These are phyloP conservation scores for Ganoderma resinaceum DNA, from an alignment of 1,284 basidiomycete species.

Conservation along the genomic window DNA sequence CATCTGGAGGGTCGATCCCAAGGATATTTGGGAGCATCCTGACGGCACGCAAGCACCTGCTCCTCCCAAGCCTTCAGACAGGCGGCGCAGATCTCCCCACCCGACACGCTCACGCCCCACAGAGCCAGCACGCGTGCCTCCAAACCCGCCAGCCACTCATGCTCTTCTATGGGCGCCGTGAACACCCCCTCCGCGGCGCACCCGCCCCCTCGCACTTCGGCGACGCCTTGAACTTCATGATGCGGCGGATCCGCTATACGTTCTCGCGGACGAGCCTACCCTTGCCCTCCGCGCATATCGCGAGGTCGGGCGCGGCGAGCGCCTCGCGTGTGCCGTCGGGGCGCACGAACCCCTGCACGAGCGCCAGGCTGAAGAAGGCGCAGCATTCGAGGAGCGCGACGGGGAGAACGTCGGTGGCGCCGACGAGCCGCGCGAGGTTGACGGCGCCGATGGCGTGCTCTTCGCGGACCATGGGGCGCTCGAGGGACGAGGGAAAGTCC, in stretches of 20 bases:
- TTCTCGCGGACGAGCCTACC: background rate
- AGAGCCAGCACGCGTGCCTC: background rate
- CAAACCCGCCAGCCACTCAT: background rate
- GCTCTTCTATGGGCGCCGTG: background rate
- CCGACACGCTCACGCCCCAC: background rate
- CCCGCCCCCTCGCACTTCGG: background rate
- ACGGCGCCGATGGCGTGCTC: slow-evolving; percentile 9
- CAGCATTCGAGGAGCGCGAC: slow-evolving; percentile 4
- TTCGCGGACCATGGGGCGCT: slow-evolving; percentile 4
- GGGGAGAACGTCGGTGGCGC: background rate
- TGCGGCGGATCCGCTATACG: background rate
- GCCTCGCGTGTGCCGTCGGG: slow-evolving; percentile 11
- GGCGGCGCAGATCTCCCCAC: background rate
- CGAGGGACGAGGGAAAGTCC: slow-evolving; percentile 3
- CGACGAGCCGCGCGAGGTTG: slow-evolving; percentile 1
- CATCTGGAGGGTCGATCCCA: background rate
- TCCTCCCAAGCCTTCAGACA: background rate
- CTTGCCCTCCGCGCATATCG: background rate
- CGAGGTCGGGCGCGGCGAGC: slow-evolving; percentile 7
- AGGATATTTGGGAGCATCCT: background rate
- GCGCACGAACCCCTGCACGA: slow-evolving; percentile 11
- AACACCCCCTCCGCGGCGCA: background rate
- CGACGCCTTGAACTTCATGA: background rate
- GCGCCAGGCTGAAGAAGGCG: background rate
- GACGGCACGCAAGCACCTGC: background rate